phyloP scores from a whole-genome alignment of 2,329 filamentous ascomycete species.

The Colletotrichum brevisporum region DNA sequence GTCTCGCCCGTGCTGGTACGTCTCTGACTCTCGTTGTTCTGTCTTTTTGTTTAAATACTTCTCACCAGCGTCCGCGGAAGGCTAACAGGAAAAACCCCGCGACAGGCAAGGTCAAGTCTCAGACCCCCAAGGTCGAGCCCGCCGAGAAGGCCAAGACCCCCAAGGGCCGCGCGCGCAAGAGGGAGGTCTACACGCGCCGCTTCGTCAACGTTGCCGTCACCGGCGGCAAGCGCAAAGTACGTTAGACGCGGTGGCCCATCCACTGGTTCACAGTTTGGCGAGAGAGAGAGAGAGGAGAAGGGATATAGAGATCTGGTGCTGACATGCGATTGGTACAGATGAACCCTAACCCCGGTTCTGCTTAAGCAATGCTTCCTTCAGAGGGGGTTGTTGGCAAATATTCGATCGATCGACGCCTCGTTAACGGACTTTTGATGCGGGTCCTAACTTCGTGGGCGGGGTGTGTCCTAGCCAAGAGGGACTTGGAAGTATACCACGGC shows the following conservation, averaged over 20 bases:
- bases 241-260: slow-evolving; percentile 28
- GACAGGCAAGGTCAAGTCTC: slow-evolving; percentile 11
- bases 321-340: not conserved
- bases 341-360: slow-evolving; percentile 5
- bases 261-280: not conserved
- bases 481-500: not conserved
- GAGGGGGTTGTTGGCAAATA: too few relatives aligned
- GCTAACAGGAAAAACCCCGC: too few relatives aligned
- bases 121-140: slow-evolving; percentile 75
- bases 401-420: not conserved
- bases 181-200: slow-evolving; percentile 93
- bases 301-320: not conserved
- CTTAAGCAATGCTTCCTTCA: not conserved
- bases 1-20: slow-evolving; percentile 11
- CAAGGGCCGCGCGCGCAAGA: slow-evolving; percentile 98
- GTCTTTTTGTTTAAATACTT: not conserved
- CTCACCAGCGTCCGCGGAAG: not conserved
- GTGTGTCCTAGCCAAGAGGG: not conserved
- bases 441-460: not conserved
- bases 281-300: too few relatives aligned
- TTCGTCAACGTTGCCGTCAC: slow-evolving; percentile 98
- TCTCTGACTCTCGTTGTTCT: not conserved
- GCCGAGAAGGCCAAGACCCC: slow-evolving; percentile 97
- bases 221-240: slow-evolving; percentile 96
- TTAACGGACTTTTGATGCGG: not conserved